Evolutionary conservation across 768 basidiomycete genomes (phyloP), one percentile per base, ranked within the genome.

Genomic region (Lactarius trivialis): DNA sequence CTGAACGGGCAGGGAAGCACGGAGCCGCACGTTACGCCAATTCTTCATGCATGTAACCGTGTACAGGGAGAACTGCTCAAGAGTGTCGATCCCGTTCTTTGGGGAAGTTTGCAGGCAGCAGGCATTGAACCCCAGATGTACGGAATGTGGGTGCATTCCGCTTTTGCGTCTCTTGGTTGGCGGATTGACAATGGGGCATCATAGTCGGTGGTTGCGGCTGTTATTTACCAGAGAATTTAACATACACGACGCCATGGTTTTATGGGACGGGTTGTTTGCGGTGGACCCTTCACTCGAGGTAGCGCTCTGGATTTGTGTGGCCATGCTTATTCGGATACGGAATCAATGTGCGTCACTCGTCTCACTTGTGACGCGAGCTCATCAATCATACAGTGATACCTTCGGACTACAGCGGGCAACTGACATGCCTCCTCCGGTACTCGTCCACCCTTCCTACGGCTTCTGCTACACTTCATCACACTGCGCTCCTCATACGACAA

Each of bases 181-280:
- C 15, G 4, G 36, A 32, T 28, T 48, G 39, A 55, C 71, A 50
- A 70, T 52, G 15, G 69, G 45, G 58, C 28, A 17, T 12, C 21
- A 30, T 65, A 95, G 93, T 61, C 94, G 97, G 33, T 98, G 95
- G 94, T 77, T 98, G 11, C 82, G 97, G 37, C 76, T 98, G 19
- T 77, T 99, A 7, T 98, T 98, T 74, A 95, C 94, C 4, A 82
- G 97, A 52, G 97, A 99, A 73, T 89, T 98, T 68, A 81, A 78
- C 43, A 83, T 98, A 78, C 69, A 77, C 3, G 86, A 91, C 64
- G 83, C 91, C 0, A 85, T 99, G 84, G 78, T 82, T 34, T 71
- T 99, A n/a, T 98, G 97, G 97, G 97, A 99, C 72, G 93, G 89
- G 0, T 72, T 98, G 9, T 96, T 99, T 72, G 92, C 96, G 0